phyloP scores from a whole-genome alignment of 2,329 filamentous ascomycete genomes.

The Calcarisporium arbuscula region DNA sequence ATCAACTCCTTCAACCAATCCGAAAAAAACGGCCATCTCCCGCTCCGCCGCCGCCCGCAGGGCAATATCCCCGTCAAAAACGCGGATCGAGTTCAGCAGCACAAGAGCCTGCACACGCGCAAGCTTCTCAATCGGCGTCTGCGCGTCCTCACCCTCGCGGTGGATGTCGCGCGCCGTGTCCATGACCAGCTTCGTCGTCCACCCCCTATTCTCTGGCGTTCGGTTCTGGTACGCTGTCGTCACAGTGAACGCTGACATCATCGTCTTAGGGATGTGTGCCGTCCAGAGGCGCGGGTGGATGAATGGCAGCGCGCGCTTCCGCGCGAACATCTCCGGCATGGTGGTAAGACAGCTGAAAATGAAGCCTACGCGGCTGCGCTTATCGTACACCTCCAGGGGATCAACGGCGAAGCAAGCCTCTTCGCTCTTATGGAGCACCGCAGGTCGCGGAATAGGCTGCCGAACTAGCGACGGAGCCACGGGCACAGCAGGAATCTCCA shows the following conservation, averaged over 20 bases:
- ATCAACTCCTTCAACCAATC: slow-evolving; percentile 30
- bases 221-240: slow-evolving; percentile 31
- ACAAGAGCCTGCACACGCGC: slow-evolving; percentile 37
- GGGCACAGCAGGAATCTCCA: slow-evolving; percentile 24
- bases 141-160: slow-evolving; percentile 24
- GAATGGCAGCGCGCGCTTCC: slow-evolving; percentile 31
- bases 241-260: slow-evolving; percentile 33
- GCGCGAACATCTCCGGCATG: slow-evolving; percentile 28
- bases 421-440: slow-evolving; percentile 16
- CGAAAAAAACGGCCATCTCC: slow-evolving; percentile 27
- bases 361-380: slow-evolving; percentile 27
- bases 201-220: slow-evolving; percentile 29
- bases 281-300: slow-evolving; percentile 37
- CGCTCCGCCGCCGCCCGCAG: slow-evolving; percentile 34
- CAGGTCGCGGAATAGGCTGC: slow-evolving; percentile 23
- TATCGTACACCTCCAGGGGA: slow-evolving; percentile 28
- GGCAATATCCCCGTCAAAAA: slow-evolving; percentile 37
- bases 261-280: slow-evolving; percentile 29
- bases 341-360: slow-evolving; percentile 24
- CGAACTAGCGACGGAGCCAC: slow-evolving; percentile 11
- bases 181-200: slow-evolving; percentile 32
- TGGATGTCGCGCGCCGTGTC: slow-evolving; percentile 31
- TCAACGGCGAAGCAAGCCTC: slow-evolving; percentile 18
- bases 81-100: slow-evolving; percentile 33
- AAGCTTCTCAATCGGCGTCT: slow-evolving; percentile 30